A percentile compares a stretch with the other conserved stretches of the same genome.
These are phyloP conservation scores for Trametes pubescens DNA, from an alignment of 1,284 basidiomycete species.

Conservation along the genomic window DNA sequence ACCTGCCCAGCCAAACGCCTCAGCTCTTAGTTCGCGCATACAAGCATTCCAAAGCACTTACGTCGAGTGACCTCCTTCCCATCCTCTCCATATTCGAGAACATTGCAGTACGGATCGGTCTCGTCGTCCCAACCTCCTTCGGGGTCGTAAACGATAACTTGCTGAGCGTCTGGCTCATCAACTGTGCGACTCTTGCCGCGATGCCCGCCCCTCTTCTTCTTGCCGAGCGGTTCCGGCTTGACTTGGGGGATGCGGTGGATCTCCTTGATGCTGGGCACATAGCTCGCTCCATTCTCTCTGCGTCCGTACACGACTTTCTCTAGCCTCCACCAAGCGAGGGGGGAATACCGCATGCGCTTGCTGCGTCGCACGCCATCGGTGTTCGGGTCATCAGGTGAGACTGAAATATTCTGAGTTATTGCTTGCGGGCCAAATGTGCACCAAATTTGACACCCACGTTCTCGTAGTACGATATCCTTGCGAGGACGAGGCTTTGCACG, in stretches of 20 bases:
- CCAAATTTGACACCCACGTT: conserved; percentile 35
- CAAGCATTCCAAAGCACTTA: conserved; percentile 50
- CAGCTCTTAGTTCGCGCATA: not conserved
- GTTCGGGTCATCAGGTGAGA: conserved; percentile 33
- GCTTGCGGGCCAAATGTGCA: not conserved
- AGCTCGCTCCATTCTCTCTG: conserved; percentile 57
- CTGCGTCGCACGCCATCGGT: conserved; percentile 77
- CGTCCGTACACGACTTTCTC: conserved; percentile 88
- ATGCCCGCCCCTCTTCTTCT: conserved; percentile 47
- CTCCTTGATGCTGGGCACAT: conserved; percentile 84
- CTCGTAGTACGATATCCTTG: conserved; percentile 36
- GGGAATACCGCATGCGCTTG: conserved; percentile 74
- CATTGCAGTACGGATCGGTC: conserved; percentile 72
- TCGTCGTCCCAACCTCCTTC: conserved; percentile 91
- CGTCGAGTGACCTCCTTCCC: conserved; percentile 72
- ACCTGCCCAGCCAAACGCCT: conserved; percentile 49
- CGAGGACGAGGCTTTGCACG: conserved; percentile 39
- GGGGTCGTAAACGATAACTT: conserved; percentile 54
- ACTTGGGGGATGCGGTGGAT: conserved; percentile 84
- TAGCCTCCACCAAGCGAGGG: conserved; percentile 93
- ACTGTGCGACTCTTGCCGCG: conserved; percentile 53
- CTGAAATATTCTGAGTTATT: conserved; percentile 12
- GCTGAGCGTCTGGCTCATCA: conserved; percentile 45
- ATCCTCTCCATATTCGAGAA: conserved; percentile 70
- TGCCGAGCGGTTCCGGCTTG: conserved; percentile 61